Percentiles rank a stretch among this genome's conserved stretches.
These are phyloP conservation scores for Mucuna pruriens DNA, from an alignment of 306 rosid genomes.

Conservation along the genomic window DNA sequence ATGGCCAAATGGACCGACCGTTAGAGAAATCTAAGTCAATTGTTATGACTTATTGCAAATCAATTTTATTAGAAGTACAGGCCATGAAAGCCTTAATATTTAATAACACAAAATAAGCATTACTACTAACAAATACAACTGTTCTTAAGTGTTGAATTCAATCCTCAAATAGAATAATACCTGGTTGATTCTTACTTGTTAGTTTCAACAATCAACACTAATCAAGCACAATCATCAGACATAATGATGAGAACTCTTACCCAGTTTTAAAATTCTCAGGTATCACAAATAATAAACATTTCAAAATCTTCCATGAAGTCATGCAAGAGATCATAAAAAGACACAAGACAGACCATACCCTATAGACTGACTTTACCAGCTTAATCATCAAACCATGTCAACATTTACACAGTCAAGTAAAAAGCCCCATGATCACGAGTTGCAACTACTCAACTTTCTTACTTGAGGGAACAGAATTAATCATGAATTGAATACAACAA, in stretches of 20 bases:
- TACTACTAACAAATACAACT: neutral
- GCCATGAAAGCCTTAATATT: neutral
- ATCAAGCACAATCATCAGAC: neutral
- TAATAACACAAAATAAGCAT: neutral
- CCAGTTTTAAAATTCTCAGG: neutral
- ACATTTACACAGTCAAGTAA: neutral
- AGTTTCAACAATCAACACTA: neutral
- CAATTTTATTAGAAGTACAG: neutral
- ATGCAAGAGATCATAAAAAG: slow-evolving; percentile 10
- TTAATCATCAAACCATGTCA: slow-evolving; percentile 21
- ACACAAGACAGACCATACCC: neutral
- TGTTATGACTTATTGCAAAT: neutral
- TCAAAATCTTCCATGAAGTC: neutral
- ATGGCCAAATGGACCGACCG: neutral
- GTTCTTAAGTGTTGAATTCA: neutral
- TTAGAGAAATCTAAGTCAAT: neutral
- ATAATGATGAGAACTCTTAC: neutral
- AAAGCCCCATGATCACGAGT: neutral
- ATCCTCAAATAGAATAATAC: neutral
- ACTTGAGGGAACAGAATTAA: neutral
- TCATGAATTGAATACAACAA: neutral
- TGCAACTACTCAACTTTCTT: neutral
- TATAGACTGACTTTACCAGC: neutral
- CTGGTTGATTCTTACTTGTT: neutral
- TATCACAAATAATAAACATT: slow-evolving; percentile 3